Evolutionary conservation across 2,329 filamentous ascomycete species (phyloP).

Genomic region (Cyphellophora attinorum): DNA sequence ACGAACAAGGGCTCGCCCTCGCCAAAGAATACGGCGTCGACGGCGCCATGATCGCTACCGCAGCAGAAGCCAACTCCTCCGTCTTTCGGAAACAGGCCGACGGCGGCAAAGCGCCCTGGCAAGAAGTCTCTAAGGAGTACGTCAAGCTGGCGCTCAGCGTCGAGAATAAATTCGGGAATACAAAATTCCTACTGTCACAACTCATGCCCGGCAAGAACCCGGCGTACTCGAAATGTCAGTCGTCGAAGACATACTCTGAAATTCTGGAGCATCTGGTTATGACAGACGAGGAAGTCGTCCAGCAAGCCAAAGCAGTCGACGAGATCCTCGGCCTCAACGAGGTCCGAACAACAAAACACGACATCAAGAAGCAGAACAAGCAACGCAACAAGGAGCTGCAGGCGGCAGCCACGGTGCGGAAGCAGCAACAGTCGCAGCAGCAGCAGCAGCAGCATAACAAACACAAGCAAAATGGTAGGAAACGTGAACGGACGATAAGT

Average conservation of each 20-base stretch:
- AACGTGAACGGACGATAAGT: constrained; percentile 2
- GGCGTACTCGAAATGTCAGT: constrained; percentile 51
- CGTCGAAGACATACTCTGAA: constrained; percentile 61
- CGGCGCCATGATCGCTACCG: constrained; percentile 92
- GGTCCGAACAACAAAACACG: constrained; percentile 18
- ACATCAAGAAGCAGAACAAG: constrained; percentile 17
- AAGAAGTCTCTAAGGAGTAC: constrained; percentile 67
- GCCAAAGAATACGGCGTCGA: constrained; percentile 76
- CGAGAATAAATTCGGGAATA: constrained; percentile 84
- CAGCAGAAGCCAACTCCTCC: constrained; percentile 83
- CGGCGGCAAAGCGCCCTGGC: constrained; percentile 65
- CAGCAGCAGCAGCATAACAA: constrained; percentile 3
- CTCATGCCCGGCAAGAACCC: constrained; percentile 72
- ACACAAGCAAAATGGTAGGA: constrained; percentile 1
- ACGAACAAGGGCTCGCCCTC: constrained; percentile 62
- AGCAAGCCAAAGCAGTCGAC: constrained; percentile 56
- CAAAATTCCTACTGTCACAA: constrained; percentile 80
- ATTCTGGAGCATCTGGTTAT: constrained; percentile 57
- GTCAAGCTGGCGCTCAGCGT: constrained; percentile 62
- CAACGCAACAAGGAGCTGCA: constrained; percentile 13
- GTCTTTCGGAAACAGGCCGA: constrained; percentile 64
- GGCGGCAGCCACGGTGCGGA: constrained; percentile 4
- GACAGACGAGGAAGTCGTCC: constrained; percentile 43
- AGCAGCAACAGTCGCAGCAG: constrained; percentile 8
- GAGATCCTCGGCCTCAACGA: constrained; percentile 49